Conservation (phyloP, 1,284 basidiomycete genomes). For the Coniophora puteana region DNA sequence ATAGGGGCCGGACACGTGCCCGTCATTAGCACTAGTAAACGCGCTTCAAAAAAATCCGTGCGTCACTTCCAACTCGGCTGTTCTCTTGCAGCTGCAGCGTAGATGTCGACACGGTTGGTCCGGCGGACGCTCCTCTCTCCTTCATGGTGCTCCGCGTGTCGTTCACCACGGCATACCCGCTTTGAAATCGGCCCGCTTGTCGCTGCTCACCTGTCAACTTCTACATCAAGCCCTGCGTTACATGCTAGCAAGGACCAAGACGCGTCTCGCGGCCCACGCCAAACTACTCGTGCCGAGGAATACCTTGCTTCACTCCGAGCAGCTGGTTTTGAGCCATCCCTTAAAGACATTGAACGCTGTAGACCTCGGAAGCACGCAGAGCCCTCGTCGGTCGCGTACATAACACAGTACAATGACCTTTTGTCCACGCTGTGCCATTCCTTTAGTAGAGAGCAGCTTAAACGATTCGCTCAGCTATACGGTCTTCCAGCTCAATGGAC, state of each 20-base stretch:
- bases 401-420: slow-evolving; percentile 46
- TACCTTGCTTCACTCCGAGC: slow-evolving; percentile 51
- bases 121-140: no score
- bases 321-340: slow-evolving; percentile 39
- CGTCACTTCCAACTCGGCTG: no score
- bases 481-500: slow-evolving; percentile 32
- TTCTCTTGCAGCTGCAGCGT: no score
- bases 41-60: no score
- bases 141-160: background rate
- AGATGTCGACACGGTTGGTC: no score
- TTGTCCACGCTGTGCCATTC: slow-evolving; percentile 52
- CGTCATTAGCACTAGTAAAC: no score
- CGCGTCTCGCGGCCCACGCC: slow-evolving; percentile 24
- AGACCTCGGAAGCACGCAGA: slow-evolving; percentile 37
- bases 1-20: no score
- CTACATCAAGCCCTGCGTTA: background rate
- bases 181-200: background rate
- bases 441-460: slow-evolving; percentile 61
- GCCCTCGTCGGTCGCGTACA: slow-evolving; percentile 43
- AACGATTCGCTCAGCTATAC: slow-evolving; percentile 47
- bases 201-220: background rate
- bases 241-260: slow-evolving; percentile 4
- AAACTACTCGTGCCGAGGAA: slow-evolving; percentile 44
- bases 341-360: slow-evolving; percentile 54
- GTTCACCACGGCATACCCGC: background rate